These are phyloP conservation scores for Luffa aegyptiaca DNA, from an alignment of 306 rosid genomes.

Conservation along the genomic window DNA sequence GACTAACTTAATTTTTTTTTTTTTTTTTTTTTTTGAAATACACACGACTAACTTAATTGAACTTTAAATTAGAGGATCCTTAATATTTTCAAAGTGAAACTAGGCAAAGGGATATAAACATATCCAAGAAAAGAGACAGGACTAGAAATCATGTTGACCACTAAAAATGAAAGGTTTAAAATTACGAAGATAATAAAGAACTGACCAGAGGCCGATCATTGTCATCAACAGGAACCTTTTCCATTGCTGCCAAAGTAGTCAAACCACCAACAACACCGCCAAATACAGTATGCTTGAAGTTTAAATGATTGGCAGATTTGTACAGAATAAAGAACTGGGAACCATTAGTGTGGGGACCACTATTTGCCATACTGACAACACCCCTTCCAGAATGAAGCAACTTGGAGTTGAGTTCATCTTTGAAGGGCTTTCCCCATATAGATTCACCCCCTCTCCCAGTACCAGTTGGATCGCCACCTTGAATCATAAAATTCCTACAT, in stretches of 20 bases:
- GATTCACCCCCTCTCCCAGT: conserved; percentile 96
- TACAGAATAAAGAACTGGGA: conserved; percentile 92
- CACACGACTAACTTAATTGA: not conserved
- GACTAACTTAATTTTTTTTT: no score
- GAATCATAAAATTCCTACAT: conserved; percentile 89
- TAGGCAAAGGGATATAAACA: not conserved
- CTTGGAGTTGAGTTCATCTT: conserved; percentile 90
- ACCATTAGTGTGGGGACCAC: conserved; percentile 96
- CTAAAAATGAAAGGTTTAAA: not conserved
- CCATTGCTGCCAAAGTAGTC: conserved; percentile 81
- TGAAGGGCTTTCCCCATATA: conserved; percentile 91
- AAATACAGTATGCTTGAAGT: conserved; percentile 90
- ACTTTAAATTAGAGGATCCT: not conserved
- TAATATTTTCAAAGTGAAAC: not conserved
- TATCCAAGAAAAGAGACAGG: not conserved
- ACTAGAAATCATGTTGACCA: not conserved
- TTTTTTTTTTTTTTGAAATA: no score
- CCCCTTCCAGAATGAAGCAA: conserved; percentile 90
- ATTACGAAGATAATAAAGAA: not conserved
- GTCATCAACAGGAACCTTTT: conserved; percentile 86
- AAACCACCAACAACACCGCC: conserved; percentile 89
- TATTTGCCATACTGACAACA: conserved; percentile 95
- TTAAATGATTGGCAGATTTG: conserved; percentile 90
- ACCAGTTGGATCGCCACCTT: conserved; percentile 98
- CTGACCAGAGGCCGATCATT: conserved; percentile 78